Base-by-base conservation (phyloP, 257 asterid genomes). In the Voacanga thouarsii region DNA sequence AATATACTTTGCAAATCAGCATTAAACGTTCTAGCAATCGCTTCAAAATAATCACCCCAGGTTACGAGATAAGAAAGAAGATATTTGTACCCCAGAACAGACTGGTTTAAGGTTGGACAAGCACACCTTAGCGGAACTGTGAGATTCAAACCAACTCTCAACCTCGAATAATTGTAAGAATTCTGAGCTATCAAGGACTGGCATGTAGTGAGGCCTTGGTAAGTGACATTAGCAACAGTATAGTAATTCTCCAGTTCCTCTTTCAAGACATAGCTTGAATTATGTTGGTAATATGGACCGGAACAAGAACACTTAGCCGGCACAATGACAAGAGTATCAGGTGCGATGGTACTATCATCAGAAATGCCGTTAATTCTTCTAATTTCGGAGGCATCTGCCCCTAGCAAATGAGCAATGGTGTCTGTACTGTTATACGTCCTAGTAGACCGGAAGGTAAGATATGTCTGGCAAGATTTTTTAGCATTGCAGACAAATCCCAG, bases 401-500 rank as follows among this genome's bases (percentile, higher is more conserved):
- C 11, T 71, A 90, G 87, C 68, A 89, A 89, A 30, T 75, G 49
- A 23, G 86, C 88, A 71, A 91, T 80, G 43, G 69, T 21, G 41
- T 44, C 79, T 56, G 92, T 86, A 66, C 3, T 84, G 79, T 88
- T 88, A 92, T 88, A 89, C 1, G 44, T 71, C 49, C 88, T 77
- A 21, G 80, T 84, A 19, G 92, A 73, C n/a, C 92, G 83, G 88
- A 91, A 89, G n/a, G 96, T 84, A 77, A 87, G 83, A 80, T 83
- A 91, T 30, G 96, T 84, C 41, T 75, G 39, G 86, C 94, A 89
- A 24, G 85, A 74, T 21, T 82, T 2, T 76, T 86, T 75, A 33
- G 81, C 86, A 78, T 89, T 89, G 83, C 93, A 90, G 61, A 79
- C 66, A 84, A 78, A 90, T 60, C 96, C 96, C 23, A 85, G 83